These are phyloP conservation scores for Syzygium aqueum DNA, from an alignment of 345 rosid species.

Conservation along the genomic window DNA sequence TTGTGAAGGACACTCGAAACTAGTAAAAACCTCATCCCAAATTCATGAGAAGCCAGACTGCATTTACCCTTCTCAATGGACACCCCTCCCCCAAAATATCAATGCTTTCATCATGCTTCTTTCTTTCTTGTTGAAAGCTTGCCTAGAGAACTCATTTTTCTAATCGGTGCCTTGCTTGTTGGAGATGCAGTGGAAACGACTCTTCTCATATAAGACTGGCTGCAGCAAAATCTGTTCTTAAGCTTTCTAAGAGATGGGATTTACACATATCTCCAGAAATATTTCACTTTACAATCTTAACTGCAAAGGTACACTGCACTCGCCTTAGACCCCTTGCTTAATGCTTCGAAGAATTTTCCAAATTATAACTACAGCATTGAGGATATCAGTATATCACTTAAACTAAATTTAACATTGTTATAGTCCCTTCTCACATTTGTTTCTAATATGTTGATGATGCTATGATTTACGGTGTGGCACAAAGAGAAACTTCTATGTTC, in stretches of 20 bases:
- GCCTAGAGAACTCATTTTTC: background rate
- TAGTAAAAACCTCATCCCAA: background rate
- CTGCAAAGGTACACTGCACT: constrained; percentile 51
- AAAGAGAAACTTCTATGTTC: background rate
- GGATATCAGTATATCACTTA: background rate
- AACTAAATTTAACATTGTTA: background rate
- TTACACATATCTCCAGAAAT: constrained; percentile 63
- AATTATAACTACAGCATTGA: background rate
- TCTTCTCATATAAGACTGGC: constrained; percentile 51
- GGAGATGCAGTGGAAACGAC: constrained; percentile 42
- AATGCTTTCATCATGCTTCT: background rate
- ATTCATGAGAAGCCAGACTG: background rate
- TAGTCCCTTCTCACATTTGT: background rate
- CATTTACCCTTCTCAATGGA: background rate
- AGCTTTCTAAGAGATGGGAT: constrained; percentile 90
- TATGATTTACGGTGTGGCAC: background rate
- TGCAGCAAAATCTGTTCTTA: constrained; percentile 83
- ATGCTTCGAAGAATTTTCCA: background rate
- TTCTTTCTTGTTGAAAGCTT: background rate
- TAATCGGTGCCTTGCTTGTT: background rate
- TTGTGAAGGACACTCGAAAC: background rate
- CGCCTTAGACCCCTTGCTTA: background rate
- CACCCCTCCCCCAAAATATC: background rate
- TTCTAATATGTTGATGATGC: background rate
- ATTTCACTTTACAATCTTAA: constrained; percentile 47